Conservation (phyloP, 1,284 basidiomycete genomes). For the Cryptococcus sp. region DNA sequence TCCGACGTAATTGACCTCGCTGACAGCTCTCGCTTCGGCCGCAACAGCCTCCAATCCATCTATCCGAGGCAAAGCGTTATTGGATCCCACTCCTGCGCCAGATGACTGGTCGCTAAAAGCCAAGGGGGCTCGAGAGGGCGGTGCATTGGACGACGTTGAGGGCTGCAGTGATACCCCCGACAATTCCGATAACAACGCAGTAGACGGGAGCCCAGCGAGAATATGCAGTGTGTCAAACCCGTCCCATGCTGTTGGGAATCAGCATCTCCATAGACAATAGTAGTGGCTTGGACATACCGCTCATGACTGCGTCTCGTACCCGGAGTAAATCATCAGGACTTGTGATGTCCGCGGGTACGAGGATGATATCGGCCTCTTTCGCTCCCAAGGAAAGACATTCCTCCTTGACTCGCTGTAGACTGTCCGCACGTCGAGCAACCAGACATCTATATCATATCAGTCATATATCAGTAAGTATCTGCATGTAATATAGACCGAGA, state of each 20-base stretch:
- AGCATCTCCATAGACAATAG: not conserved
- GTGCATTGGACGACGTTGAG: not conserved
- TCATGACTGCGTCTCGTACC: conserved; percentile 61
- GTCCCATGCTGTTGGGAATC: conserved; percentile 63
- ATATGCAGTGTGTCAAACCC: conserved; percentile 84
- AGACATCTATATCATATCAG: conserved; percentile 57
- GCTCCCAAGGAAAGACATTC: conserved; percentile 59
- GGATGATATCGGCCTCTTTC: conserved; percentile 47
- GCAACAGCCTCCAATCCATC: conserved; percentile 51
- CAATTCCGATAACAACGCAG: conserved; percentile 69
- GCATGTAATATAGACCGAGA: not conserved
- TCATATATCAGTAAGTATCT: conserved; percentile 3
- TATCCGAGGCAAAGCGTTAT: conserved; percentile 21
- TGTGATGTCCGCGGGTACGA: conserved; percentile 66
- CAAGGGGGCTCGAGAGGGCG: conserved; percentile 8
- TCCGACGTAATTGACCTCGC: conserved; percentile 56
- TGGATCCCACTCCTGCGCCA: conserved; percentile 6
- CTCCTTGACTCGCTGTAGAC: conserved; percentile 62
- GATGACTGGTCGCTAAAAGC: not conserved
- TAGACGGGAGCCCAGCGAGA: conserved; percentile 80
- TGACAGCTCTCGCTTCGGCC: conserved; percentile 47
- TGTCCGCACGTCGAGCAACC: conserved; percentile 66
- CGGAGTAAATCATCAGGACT: conserved; percentile 67
- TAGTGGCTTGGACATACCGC: conserved; percentile 57
- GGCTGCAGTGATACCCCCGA: conserved; percentile 9